Percentiles rank a stretch among this genome's conserved stretches.
Conservation (phyloP, 1,284 basidiomycete genomes). For the Rhodotorula sp. region DNA sequence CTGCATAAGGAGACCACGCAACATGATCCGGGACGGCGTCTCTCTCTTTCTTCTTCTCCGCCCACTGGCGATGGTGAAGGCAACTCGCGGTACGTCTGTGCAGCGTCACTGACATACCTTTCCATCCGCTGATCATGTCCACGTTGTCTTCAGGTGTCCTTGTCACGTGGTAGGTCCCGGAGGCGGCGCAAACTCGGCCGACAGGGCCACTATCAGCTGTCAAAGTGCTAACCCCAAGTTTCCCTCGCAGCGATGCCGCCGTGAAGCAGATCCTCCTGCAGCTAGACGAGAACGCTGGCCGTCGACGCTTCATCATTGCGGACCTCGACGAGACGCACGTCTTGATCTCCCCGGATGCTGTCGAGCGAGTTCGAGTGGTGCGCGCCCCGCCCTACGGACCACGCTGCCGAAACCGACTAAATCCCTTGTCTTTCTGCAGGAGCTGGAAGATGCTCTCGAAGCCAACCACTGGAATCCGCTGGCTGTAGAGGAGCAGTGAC, state of each 20-base stretch:
- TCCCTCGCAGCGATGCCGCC: conserved; percentile 68
- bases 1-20: too few relatives aligned
- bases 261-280: conserved; percentile 83
- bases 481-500: conserved; percentile 13
- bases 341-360: conserved; percentile 74
- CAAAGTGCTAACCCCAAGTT: neutral
- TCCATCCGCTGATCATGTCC: neutral
- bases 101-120: accelerated
- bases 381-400: neutral
- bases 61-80: conserved; percentile 33
- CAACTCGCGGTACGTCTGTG: conserved; percentile 26
- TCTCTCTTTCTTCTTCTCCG: neutral
- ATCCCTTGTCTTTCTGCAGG: conserved; percentile 41
- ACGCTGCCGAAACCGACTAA: neutral
- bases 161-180: conserved; percentile 34
- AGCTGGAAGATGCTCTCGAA: conserved; percentile 64
- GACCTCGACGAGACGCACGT: conserved; percentile 82
- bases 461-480: conserved; percentile 18
- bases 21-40: neutral
- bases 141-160: conserved; percentile 23
- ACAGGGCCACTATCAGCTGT: neutral
- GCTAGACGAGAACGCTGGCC: conserved; percentile 58
- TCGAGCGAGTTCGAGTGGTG: conserved; percentile 62
- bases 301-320: conserved; percentile 68
- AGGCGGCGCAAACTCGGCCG: neutral